phyloP scores from a whole-genome alignment of 2,329 filamentous ascomycete genomes.

The Diaporthe eres region DNA sequence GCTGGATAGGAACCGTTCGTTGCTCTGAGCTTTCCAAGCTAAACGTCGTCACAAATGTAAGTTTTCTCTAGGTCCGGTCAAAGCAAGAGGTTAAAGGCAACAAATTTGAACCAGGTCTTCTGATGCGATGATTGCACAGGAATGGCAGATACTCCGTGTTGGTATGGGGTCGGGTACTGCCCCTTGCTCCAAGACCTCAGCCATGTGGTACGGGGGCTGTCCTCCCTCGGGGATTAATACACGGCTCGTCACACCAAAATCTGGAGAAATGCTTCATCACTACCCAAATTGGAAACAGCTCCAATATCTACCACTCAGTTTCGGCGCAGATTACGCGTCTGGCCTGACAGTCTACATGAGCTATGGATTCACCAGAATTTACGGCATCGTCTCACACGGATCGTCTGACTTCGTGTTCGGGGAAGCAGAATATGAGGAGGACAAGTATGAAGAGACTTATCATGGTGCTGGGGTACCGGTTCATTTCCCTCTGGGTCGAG shows the following conservation, averaged over 20 bases:
- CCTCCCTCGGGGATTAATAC: not conserved
- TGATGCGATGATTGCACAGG: not conserved
- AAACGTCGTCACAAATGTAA: not conserved
- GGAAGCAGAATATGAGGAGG: not conserved
- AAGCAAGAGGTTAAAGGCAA: too few relatives aligned
- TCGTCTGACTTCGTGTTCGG: not conserved
- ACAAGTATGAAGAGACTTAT: not conserved
- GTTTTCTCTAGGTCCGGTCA: not conserved
- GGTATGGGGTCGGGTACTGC: not conserved
- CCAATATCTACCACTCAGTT: not conserved
- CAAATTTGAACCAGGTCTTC: not conserved
- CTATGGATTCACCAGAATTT: not conserved
- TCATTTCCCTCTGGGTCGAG: not conserved
- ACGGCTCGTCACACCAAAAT: not conserved
- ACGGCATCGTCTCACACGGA: not conserved
- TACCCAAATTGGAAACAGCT: not conserved
- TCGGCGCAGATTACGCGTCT: not conserved
- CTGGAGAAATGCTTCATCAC: not conserved
- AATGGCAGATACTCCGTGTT: not conserved
- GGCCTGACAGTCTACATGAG: constrained; percentile 2
- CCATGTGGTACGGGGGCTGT: not conserved
- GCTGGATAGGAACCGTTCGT: not conserved
- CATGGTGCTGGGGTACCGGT: not conserved
- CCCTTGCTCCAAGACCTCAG: too few relatives aligned
- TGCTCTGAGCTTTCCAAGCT: not conserved